These are phyloP conservation scores for Ogataea polymorpha DNA, from an alignment of 805 yeast species.

Conservation along the genomic window DNA sequence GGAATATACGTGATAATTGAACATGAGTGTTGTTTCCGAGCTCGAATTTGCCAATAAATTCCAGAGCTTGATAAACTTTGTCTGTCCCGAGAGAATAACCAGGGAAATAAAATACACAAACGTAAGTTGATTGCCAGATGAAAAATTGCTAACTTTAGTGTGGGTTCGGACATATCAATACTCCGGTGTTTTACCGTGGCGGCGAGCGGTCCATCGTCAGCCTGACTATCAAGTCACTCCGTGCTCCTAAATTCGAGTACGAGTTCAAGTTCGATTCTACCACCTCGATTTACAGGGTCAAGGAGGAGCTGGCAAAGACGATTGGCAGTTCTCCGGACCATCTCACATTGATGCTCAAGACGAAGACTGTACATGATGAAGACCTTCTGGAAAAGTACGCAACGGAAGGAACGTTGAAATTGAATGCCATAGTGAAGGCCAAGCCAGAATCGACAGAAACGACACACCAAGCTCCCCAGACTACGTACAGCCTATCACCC, in stretches of 20 bases:
- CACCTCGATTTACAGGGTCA: constrained; percentile 35
- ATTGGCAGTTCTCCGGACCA: constrained; percentile 31
- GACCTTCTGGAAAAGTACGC: constrained; percentile 27
- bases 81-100: constrained; percentile 32
- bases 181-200: constrained; percentile 30
- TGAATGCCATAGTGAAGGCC: constrained; percentile 36
- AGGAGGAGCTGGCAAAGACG: constrained; percentile 34
- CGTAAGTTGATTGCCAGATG: constrained; percentile 7
- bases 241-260: constrained; percentile 62
- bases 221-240: constrained; percentile 59
- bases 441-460: constrained; percentile 1
- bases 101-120: constrained; percentile 9
- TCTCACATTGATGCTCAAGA: constrained; percentile 46
- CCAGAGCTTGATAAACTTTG: constrained; percentile 44
- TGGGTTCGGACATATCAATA: constrained; percentile 16
- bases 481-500: constrained; percentile 6
- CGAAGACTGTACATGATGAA: constrained; percentile 49
- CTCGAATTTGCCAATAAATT: constrained; percentile 47
- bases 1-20: constrained; percentile 65
- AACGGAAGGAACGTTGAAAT: constrained; percentile 24
- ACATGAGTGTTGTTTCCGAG: constrained; percentile 30
- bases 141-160: constrained; percentile 3
- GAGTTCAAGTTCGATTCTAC: constrained; percentile 20
- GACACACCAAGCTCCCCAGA: not conserved
- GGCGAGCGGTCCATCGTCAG: constrained; percentile 26